Evolutionary conservation across 1,284 basidiomycete genomes (phyloP).

Genomic region (Inonotus hispidus): DNA sequence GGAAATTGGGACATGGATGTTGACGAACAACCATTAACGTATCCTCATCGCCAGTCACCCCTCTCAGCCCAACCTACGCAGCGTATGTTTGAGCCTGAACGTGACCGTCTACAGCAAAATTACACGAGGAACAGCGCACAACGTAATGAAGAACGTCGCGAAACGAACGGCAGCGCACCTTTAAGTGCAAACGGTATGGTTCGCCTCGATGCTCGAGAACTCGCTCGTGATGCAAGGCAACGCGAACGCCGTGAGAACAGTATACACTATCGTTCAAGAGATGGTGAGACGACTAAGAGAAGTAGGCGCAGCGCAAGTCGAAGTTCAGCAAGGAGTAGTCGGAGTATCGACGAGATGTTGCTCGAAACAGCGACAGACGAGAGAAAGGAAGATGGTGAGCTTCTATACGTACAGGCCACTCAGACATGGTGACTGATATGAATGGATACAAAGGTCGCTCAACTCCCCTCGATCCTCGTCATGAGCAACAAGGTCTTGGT

Average conservation of each 20-base stretch:
- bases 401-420: not conserved
- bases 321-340: conserved; percentile 29
- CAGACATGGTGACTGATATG: not conserved
- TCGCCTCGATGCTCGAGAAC: conserved; percentile 9
- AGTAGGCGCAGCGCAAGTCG: conserved; percentile 14
- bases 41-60: conserved; percentile 1
- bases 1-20: conserved; percentile 13
- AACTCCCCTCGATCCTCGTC: conserved; percentile 26
- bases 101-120: not conserved
- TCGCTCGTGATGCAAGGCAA: conserved; percentile 11
- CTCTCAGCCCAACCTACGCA: conserved; percentile 3
- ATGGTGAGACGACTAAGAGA: not conserved
- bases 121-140: not conserved
- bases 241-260: conserved; percentile 2
- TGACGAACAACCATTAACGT: conserved; percentile 1
- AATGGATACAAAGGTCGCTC: not conserved
- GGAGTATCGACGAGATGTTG: conserved; percentile 57
- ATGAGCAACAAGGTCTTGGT: conserved; percentile 30
- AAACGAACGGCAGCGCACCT: not conserved
- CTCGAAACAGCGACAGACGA: conserved; percentile 44
- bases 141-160: not conserved
- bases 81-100: not conserved
- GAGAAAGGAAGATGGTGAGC: conserved; percentile 2
- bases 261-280: conserved; percentile 1
- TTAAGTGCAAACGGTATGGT: conserved; percentile 4